Evolutionary conservation across 805 yeast species (phyloP).

Genomic region (Candida qinlingensis): DNA sequence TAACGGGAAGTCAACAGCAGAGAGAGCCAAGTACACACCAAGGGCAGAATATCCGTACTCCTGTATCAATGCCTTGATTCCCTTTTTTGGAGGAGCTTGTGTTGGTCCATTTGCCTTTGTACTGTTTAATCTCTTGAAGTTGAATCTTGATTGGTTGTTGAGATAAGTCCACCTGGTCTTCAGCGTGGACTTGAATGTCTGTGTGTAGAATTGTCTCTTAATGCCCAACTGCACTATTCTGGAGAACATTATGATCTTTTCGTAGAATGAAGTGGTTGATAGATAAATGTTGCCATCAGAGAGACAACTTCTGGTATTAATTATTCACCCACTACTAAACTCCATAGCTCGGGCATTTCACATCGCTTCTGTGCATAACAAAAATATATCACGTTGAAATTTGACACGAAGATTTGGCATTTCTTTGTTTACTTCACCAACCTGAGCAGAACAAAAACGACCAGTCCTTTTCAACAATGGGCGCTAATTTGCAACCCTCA

Average conservation of each 20-base stretch:
- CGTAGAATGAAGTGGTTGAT: too few species aligned
- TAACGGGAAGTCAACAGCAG: slow-evolving; percentile 73
- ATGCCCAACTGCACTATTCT: slow-evolving; percentile 5
- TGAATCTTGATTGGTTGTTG: slow-evolving; percentile 2
- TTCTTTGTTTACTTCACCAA: too few species aligned
- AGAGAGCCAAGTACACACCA: slow-evolving; percentile 74
- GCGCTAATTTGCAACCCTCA: background rate
- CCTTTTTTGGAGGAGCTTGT: slow-evolving; percentile 18
- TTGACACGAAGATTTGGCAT: too few species aligned
- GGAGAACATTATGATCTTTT: background rate
- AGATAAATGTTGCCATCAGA: too few species aligned
- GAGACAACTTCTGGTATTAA: too few species aligned
- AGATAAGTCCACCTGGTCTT: slow-evolving; percentile 8
- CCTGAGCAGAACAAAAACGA: too few species aligned
- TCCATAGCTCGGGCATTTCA: too few species aligned
- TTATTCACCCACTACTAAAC: too few species aligned
- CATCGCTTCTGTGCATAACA: too few species aligned
- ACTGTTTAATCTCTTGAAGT: background rate
- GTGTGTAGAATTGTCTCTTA: slow-evolving; percentile 1
- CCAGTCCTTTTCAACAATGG: background rate
- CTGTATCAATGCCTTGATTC: slow-evolving; percentile 59
- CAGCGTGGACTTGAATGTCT: background rate
- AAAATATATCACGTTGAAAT: too few species aligned
- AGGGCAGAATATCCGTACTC: slow-evolving; percentile 91
- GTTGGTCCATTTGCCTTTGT: slow-evolving; percentile 4